These are phyloP conservation scores for Russula griseocarnosa DNA, from an alignment of 768 basidiomycete genomes.

Conservation along the genomic window DNA sequence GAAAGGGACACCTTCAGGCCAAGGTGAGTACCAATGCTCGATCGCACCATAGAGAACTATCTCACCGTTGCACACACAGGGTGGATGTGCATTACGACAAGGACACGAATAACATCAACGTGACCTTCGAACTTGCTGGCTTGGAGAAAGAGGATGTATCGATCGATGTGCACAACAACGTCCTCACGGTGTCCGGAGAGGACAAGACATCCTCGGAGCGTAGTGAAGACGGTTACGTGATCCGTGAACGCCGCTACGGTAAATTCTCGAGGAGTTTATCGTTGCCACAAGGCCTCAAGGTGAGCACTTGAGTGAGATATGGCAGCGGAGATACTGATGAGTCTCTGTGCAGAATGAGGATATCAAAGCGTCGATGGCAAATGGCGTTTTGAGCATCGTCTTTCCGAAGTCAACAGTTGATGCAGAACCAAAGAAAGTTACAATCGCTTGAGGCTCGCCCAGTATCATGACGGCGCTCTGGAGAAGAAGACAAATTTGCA, in stretches of 20 bases:
- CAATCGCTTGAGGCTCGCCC: constrained; percentile 28
- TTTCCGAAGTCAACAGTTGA: constrained; percentile 48
- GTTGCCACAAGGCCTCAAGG: constrained; percentile 33
- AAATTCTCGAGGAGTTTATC: constrained; percentile 32
- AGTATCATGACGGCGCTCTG: neutral
- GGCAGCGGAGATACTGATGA: neutral
- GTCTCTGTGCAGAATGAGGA: constrained; percentile 29
- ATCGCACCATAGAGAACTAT: neutral
- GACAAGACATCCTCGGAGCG: constrained; percentile 35
- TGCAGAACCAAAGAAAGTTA: constrained; percentile 44
- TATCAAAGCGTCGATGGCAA: constrained; percentile 44
- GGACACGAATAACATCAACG: constrained; percentile 47
- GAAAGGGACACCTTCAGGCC: neutral
- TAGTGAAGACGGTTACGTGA: constrained; percentile 37
- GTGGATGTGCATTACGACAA: constrained; percentile 52
- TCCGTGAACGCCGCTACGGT: constrained; percentile 35
- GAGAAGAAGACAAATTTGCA: no score
- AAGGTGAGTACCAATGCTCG: neutral
- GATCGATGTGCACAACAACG: constrained; percentile 48
- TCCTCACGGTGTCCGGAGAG: constrained; percentile 51
- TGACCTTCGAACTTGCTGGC: constrained; percentile 55
- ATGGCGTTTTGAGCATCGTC: constrained; percentile 45
- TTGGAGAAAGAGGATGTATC: constrained; percentile 47
- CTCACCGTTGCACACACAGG: constrained; percentile 27
- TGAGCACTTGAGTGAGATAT: constrained; percentile 9